phyloP scores from a whole-genome alignment of 176 grass and related monocot species.

The Oryza meyeriana region DNA sequence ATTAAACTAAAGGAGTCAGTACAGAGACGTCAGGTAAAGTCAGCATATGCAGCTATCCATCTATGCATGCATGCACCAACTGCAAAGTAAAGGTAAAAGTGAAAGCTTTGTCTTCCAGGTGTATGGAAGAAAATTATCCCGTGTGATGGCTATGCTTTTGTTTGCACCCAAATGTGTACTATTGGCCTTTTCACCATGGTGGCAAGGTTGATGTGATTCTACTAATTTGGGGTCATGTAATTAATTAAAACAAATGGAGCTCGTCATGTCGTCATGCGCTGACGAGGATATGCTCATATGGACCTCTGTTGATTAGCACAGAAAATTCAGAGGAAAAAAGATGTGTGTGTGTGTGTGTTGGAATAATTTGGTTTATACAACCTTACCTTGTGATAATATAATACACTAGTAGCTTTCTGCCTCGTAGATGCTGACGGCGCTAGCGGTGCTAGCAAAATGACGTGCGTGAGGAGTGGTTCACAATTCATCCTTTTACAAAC shows the following conservation, averaged over 20 bases:
- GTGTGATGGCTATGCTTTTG: not conserved
- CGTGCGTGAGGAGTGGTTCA: not conserved
- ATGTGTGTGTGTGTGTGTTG: not conserved
- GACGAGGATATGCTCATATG: not conserved
- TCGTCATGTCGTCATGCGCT: not conserved
- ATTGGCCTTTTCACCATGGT: not conserved
- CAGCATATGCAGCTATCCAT: not conserved
- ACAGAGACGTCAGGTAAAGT: not conserved
- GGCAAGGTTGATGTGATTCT: not conserved
- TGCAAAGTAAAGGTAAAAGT: not conserved
- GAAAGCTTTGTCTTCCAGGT: not conserved
- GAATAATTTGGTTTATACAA: not conserved
- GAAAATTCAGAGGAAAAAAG: not conserved
- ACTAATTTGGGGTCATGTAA: not conserved
- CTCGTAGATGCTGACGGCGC: not conserved
- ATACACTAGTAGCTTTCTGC: not conserved
- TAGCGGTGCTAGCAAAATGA: not conserved
- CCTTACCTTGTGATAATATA: not conserved
- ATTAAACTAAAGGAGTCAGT: not conserved
- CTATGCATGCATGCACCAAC: not conserved
- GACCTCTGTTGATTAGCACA: not conserved
- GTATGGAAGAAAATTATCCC: not conserved
- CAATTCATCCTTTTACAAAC: too few relatives aligned
- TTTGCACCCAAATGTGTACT: not conserved
- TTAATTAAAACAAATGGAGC: not conserved